phyloP scores from a whole-genome alignment of 2,329 filamentous ascomycete genomes.

The Claviceps fusiformis region DNA sequence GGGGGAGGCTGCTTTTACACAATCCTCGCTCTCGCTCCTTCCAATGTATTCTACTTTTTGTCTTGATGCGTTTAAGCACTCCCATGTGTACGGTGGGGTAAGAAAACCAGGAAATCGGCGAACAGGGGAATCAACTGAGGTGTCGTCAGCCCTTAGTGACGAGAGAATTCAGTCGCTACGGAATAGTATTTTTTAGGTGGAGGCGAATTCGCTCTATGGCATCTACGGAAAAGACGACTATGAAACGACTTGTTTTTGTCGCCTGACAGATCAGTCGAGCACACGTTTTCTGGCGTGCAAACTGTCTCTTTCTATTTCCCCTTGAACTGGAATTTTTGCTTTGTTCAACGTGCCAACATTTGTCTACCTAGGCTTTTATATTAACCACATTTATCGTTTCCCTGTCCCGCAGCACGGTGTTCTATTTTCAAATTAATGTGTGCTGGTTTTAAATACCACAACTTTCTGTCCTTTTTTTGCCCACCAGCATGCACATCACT shows the following conservation, averaged over 20 bases:
- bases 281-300: constrained; percentile 2
- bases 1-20: neutral
- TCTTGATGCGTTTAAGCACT: neutral
- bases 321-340: neutral
- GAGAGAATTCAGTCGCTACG: constrained; percentile 17
- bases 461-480: neutral
- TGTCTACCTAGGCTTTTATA: neutral
- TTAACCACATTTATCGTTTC: neutral
- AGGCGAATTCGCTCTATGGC: neutral
- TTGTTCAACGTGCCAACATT: neutral
- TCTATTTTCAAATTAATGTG: neutral
- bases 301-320: neutral
- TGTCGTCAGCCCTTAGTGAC: constrained; percentile 17
- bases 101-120: neutral
- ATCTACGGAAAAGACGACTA: constrained; percentile 1
- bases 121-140: constrained; percentile 6
- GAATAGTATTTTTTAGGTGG: constrained; percentile 12
- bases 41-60: constrained; percentile 5
- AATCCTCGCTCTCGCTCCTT: constrained; percentile 2
- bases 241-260: neutral
- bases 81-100: neutral
- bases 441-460: neutral
- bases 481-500: neutral
- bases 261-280: neutral
- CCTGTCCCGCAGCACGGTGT: neutral